These are phyloP conservation scores for Mycena leptocephala DNA, from an alignment of 768 basidiomycete genomes.

Conservation along the genomic window DNA sequence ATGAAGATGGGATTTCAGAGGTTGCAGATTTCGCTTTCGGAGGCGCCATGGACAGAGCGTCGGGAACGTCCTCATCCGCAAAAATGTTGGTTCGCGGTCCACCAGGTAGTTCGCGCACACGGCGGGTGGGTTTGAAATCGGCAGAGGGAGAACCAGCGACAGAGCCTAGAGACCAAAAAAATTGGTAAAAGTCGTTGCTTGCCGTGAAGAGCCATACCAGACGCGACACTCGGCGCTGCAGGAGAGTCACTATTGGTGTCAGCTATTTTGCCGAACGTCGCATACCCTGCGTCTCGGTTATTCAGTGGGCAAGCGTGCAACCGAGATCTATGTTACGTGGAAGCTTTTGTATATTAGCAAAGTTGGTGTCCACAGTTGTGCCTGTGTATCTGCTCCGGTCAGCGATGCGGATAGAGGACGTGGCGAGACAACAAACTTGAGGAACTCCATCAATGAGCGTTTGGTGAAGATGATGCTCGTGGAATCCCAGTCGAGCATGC, in stretches of 20 bases:
- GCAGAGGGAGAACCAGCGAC: slow-evolving; percentile 43
- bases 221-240: slow-evolving; percentile 21
- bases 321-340: slow-evolving; percentile 66
- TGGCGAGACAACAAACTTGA: slow-evolving; percentile 67
- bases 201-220: slow-evolving; percentile 11
- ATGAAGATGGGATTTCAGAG: neutral
- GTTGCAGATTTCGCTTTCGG: slow-evolving; percentile 43
- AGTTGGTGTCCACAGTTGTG: slow-evolving; percentile 84
- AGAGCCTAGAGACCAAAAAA: slow-evolving; percentile 16
- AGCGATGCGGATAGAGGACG: neutral
- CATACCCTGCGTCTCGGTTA: slow-evolving; percentile 68
- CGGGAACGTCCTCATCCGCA: slow-evolving; percentile 62
- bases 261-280: slow-evolving; percentile 76
- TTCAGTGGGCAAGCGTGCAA: neutral
- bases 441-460: slow-evolving; percentile 81
- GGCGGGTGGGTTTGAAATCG: slow-evolving; percentile 69
- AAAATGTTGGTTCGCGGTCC: slow-evolving; percentile 70
- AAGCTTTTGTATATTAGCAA: slow-evolving; percentile 81
- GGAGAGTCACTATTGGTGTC: slow-evolving; percentile 36
- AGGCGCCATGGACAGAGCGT: slow-evolving; percentile 75
- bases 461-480: slow-evolving; percentile 88
- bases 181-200: neutral
- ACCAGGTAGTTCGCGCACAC: slow-evolving; percentile 70
- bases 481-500: slow-evolving; percentile 87
- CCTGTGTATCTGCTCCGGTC: slow-evolving; percentile 56